Conservation (phyloP, 106 monocot genomes). For the Ottelia alismoides region DNA sequence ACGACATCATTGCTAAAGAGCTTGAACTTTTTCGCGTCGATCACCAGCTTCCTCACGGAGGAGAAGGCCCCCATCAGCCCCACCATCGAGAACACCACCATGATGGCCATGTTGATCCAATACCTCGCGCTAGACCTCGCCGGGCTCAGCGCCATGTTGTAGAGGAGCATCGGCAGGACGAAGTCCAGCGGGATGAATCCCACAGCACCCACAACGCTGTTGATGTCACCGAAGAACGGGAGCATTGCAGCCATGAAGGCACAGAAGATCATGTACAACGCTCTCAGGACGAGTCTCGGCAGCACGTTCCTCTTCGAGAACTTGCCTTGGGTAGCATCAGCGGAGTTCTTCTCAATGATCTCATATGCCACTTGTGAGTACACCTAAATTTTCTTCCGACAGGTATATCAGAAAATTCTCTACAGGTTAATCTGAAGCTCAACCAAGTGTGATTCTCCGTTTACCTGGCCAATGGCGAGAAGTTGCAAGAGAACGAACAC, state of each 20-base stretch:
- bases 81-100: conserved; percentile 54
- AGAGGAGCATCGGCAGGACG: conserved; percentile 67
- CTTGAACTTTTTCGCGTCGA: conserved; percentile 64
- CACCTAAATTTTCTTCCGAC: conserved; percentile 23
- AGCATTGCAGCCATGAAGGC: conserved; percentile 80
- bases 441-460: background rate
- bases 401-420: background rate
- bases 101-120: conserved; percentile 39
- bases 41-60: conserved; percentile 46
- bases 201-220: conserved; percentile 57
- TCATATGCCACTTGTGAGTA: conserved; percentile 88
- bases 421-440: background rate
- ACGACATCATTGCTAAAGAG: conserved; percentile 65
- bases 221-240: conserved; percentile 82
- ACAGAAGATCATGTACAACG: conserved; percentile 58
- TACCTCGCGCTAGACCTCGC: conserved; percentile 11
- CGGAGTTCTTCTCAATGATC: conserved; percentile 76
- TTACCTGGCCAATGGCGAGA: conserved; percentile 60
- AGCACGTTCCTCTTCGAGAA: conserved; percentile 57
- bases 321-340: conserved; percentile 32
- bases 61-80: conserved; percentile 67
- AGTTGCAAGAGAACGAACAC: conserved; percentile 65
- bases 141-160: conserved; percentile 50
- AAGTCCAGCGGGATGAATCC: conserved; percentile 90
- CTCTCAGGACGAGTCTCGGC: conserved; percentile 42